Evolutionary conservation across 768 basidiomycete species (phyloP), one percentile per base, ranked within the genome.

Genomic region (Ramaria sp.): DNA sequence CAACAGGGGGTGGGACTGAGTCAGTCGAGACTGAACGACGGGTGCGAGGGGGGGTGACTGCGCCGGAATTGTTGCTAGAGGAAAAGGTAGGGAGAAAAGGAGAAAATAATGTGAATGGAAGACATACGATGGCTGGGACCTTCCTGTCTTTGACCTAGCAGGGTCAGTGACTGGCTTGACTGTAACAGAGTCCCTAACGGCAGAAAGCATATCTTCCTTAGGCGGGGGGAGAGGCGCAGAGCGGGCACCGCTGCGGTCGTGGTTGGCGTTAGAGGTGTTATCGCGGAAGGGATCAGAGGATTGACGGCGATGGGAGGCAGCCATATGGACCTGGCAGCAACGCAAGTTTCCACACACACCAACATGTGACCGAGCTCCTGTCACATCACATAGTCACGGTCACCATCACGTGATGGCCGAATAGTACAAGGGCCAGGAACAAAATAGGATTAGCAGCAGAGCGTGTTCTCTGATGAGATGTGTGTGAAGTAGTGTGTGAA

Each of bases 181-280:
- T 55, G 75, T 73, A 22, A 85, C 82, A 48, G 85, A 82, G 57
- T 88, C 83, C 59, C 79, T 74, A 59, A 86, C 78, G 41, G 84
- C 78, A 32, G 85, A 81, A 54, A 73, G 63, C 67, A 82, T 76
- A 60, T 77, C 75, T 58, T 73, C 70, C 62, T 57, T 63, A 12
- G 36, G 48, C 56, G 36, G 50, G 52, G 67, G 55, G 58, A 62
- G 52, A 58, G 62, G 45, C 61, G 58, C 43, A 56, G 41, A 45
- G 56, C 58, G 56, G 61, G 64, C 48, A 66, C 66, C 50, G 69
- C 64, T 52, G 71, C 68, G 70, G 70, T 70, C 60, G 58, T 47
- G 37, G 58, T 44, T 39, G 51, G 50, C 57, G 52, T 61, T 61
- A 20, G 22, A 5, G n/a, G 34, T 2, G 39, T 48, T 43, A 43